phyloP scores from a whole-genome alignment of 208 protist genomes.

The Naegleria lovaniensis region DNA sequence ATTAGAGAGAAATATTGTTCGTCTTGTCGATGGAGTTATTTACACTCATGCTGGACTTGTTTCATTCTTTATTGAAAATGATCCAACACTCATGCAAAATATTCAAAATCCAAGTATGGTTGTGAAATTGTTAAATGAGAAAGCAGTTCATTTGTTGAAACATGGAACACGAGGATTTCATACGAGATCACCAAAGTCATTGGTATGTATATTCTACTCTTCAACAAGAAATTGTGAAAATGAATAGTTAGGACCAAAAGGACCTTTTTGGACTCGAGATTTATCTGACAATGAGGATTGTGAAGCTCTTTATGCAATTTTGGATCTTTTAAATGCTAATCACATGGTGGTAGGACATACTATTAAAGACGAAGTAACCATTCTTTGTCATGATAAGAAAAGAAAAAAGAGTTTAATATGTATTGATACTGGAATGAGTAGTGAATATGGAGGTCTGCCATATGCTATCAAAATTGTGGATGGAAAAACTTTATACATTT shows the following conservation, averaged over 20 bases:
- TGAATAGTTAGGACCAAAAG: background rate
- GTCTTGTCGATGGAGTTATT: background rate
- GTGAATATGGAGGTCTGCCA: background rate
- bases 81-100: background rate
- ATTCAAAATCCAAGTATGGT: background rate
- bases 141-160: background rate
- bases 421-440: background rate
- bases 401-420: background rate
- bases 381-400: background rate
- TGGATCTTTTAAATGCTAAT: background rate
- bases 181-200: background rate
- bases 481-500: background rate
- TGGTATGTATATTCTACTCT: background rate
- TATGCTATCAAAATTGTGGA: background rate
- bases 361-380: background rate
- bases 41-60: background rate
- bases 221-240: too few relatives aligned
- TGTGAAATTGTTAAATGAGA: background rate
- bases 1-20: background rate
- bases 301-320: background rate
- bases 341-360: constrained; percentile 2
- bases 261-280: background rate
- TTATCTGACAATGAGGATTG: background rate
- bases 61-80: background rate
- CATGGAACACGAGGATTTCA: background rate